phyloP scores from a whole-genome alignment of 257 asterid genomes.

The Schizonepeta tenuifolia region DNA sequence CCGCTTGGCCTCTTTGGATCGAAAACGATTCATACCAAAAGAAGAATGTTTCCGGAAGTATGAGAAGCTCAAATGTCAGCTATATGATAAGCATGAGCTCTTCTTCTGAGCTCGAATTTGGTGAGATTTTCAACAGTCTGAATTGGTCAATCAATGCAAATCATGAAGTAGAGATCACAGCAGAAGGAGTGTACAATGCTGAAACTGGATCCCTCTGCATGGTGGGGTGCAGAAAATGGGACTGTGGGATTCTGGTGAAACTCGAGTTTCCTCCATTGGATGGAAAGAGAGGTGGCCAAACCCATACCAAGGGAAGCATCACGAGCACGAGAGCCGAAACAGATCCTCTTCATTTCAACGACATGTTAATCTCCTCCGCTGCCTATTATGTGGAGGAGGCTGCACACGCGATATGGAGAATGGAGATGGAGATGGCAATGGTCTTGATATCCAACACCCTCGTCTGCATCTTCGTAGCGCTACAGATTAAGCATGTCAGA shows the following conservation, averaged over 20 bases:
- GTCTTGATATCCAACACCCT: conserved; percentile 64
- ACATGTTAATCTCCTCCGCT: conserved; percentile 40
- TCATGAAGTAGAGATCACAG: conserved; percentile 40
- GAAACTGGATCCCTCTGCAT: conserved; percentile 66
- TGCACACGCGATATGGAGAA: conserved; percentile 55
- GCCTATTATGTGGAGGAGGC: conserved; percentile 32
- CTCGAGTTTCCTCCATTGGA: conserved; percentile 46
- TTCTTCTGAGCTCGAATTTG: background rate
- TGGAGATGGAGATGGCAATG: conserved; percentile 67
- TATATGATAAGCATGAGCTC: conserved; percentile 43
- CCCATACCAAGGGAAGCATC: conserved; percentile 46
- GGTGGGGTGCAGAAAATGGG: conserved; percentile 65
- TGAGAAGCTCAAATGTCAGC: conserved; percentile 14
- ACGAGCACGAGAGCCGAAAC: conserved; percentile 46
- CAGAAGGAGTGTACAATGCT: conserved; percentile 64
- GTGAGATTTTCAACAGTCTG: conserved; percentile 17
- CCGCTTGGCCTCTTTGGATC: background rate
- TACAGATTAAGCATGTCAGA: conserved; percentile 57
- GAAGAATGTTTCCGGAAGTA: background rate
- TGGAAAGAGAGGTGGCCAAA: conserved; percentile 26
- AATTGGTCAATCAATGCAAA: conserved; percentile 28
- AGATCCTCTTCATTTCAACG: conserved; percentile 55
- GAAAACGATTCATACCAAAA: background rate
- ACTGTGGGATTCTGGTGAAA: conserved; percentile 59
- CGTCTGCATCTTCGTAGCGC: conserved; percentile 45